phyloP scores from a whole-genome alignment of 2,329 filamentous ascomycete species.

The Penicillium sp. region DNA sequence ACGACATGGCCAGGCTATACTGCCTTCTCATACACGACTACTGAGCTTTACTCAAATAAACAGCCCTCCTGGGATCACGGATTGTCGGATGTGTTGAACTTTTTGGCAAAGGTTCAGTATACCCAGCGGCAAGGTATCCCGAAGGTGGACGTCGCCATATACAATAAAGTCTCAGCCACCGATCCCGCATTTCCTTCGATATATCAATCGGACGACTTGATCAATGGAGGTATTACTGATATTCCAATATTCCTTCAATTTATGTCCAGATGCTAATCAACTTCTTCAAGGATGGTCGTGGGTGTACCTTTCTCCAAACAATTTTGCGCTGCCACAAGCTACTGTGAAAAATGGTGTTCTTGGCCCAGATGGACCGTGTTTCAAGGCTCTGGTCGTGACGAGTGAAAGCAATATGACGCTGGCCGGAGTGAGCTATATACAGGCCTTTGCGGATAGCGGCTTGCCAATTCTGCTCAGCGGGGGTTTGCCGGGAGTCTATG shows the following conservation, averaged over 20 bases:
- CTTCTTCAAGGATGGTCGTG: not conserved
- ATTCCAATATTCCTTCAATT: not conserved
- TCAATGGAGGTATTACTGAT: not conserved
- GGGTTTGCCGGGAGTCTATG: not conserved
- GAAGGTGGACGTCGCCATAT: not conserved
- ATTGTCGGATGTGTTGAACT: not conserved
- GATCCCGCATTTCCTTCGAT: not conserved
- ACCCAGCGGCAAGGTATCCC: not conserved
- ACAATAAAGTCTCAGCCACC: not conserved
- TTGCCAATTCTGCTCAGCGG: not conserved
- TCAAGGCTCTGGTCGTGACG: slow-evolving; percentile 49
- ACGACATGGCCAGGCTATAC: slow-evolving; percentile 57
- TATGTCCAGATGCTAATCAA: not conserved
- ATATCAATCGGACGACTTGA: not conserved
- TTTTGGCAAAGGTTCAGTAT: not conserved
- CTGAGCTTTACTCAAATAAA: not conserved
- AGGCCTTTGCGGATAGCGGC: not conserved
- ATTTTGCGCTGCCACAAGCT: slow-evolving; percentile 43
- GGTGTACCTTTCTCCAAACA: not conserved
- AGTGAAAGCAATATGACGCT: slow-evolving; percentile 44
- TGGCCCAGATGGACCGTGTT: slow-evolving; percentile 46
- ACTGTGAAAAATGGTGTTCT: slow-evolving; percentile 43
- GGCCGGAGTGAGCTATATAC: slow-evolving; percentile 18
- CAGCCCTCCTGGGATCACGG: not conserved
- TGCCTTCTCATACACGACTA: slow-evolving; percentile 41